Conservation (phyloP, 345 rosid species). For the Noccaea bulbosa region DNA sequence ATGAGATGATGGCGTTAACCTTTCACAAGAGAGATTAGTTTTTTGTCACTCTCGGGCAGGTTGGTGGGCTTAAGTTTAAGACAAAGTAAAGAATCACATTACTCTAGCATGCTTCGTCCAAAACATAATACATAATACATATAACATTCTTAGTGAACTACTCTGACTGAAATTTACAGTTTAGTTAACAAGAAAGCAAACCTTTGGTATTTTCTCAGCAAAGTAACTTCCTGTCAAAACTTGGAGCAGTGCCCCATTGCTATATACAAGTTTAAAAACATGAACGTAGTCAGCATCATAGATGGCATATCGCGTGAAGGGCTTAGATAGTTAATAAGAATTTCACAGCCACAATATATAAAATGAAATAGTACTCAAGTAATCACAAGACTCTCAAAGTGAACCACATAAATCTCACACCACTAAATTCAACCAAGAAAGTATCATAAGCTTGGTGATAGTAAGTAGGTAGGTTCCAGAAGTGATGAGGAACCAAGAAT, state of each 20-base stretch:
- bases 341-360: not conserved
- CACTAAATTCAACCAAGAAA: constrained; percentile 2
- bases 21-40: constrained; percentile 57
- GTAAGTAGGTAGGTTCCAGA: not conserved
- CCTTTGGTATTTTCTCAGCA: constrained; percentile 89
- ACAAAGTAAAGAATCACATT: no score
- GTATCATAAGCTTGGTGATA: not conserved
- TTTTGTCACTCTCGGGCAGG: no score
- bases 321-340: not conserved
- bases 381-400: not conserved
- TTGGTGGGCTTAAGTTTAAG: no score
- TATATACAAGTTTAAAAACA: constrained; percentile 43
- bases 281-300: constrained; percentile 18
- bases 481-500: not conserved
- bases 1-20: constrained; percentile 93
- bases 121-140: constrained; percentile 10
- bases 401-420: not conserved
- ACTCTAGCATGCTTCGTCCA: constrained; percentile 25
- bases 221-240: constrained; percentile 86
- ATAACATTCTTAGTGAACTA: constrained; percentile 3
- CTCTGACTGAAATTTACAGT: not conserved
- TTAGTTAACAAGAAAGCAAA: constrained; percentile 43
- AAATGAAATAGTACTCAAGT: no score
- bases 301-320: not conserved
- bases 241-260: constrained; percentile 96